Base-by-base conservation (phyloP, 352 stramenopile species). In the Pythium folliculosum region DNA sequence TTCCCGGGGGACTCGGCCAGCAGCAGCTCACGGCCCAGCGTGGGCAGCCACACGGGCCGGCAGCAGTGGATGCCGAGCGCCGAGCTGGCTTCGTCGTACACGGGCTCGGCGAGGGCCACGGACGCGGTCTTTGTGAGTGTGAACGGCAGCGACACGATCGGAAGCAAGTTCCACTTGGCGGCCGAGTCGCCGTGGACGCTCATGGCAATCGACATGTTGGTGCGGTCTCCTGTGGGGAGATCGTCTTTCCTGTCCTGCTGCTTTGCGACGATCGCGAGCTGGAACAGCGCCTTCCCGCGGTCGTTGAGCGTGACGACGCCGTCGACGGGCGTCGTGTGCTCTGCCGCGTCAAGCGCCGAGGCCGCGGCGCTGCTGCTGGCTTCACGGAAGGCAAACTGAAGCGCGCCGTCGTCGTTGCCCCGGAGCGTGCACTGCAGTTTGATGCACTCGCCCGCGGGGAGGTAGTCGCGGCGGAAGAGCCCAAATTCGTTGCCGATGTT, bases 401-500 rank as follows among this genome's bases (percentile, higher is more conserved):
- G 73, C 22, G 54, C 60, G 12, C 50, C 44, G 9, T 73, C 65
- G 0, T 23, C 25, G 38, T 81, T 78, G 60, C 77, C 78, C 1
- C 78, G 80, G 30, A 90, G 71, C 19, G 63, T 70, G 63, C 74
- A 86, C 23, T 88, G 76, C 7, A 91, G 62, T 54, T 78, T 72
- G 49, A 91, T 78, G 13, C 53, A 59, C 43, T 89, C 77, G 30
- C 70, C 73, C 5, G 70, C 59, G 27, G 65, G 65, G 1, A 91
- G 43, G 40, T 81, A 82, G 37, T 83, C 77, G 6, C 86, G 78
- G 23, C 81, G 82, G 45, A 92, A 92, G 13, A 94, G 81, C 1
- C 86, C 86, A 51, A 94, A 94, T 60, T 94, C 86, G 65, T 94
- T 94, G 47, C 82, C 86, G 47, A 92, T 85, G 45, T 89, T 90